A percentile compares a stretch with the other conserved stretches of the same genome.
Evolutionary conservation across 306 rosid genomes (phyloP).

Genomic region (Abrus pulchellus): DNA sequence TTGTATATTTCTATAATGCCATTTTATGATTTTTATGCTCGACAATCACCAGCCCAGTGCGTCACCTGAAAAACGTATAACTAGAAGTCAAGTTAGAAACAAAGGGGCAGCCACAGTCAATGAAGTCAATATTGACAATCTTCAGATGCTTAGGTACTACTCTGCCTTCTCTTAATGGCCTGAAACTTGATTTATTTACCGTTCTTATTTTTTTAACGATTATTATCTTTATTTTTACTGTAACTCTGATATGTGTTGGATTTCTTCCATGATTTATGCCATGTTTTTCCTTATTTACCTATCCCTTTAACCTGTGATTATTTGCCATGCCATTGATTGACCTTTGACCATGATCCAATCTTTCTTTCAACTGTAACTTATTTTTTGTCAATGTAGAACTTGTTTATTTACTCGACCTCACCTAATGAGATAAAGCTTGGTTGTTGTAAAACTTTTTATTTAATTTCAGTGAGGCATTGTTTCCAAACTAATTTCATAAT

Average conservation of each 20-base stretch:
- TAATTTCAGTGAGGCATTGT: not conserved
- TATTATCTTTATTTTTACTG: not conserved
- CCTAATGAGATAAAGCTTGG: too few species aligned
- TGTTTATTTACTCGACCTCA: not conserved
- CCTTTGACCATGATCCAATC: not conserved
- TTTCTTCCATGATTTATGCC: not conserved
- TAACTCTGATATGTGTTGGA: not conserved
- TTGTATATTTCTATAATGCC: not conserved
- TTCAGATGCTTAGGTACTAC: conserved; percentile 40
- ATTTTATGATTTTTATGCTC: not conserved
- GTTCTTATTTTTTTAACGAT: not conserved
- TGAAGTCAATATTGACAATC: not conserved
- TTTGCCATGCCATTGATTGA: not conserved
- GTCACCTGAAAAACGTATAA: not conserved
- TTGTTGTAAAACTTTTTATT: too few species aligned
- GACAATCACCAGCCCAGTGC: not conserved
- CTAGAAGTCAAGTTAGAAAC: not conserved
- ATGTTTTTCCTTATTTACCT: not conserved
- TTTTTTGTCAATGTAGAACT: not conserved
- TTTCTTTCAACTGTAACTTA: not conserved
- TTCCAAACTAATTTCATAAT: not conserved
- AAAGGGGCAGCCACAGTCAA: not conserved
- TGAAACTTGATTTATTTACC: not conserved
- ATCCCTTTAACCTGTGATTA: not conserved
- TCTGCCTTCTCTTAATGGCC: not conserved